Evolutionary conservation across 768 basidiomycete species (phyloP).

Genomic region (Tephrocybe sp.): DNA sequence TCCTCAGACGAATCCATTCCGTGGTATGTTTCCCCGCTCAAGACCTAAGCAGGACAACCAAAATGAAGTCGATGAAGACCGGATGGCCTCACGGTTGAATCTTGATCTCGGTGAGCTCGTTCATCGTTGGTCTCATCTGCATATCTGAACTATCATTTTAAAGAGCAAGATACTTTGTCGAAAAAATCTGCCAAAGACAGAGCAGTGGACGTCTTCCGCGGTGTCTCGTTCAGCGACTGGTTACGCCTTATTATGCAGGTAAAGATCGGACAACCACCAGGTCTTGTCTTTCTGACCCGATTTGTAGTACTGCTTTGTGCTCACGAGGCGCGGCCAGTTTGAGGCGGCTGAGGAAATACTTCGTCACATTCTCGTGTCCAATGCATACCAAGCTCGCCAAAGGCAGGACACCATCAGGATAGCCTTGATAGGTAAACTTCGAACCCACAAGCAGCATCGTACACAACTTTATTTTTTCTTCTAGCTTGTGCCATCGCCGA

Average conservation of each 20-base stretch:
- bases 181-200: slow-evolving; percentile 46
- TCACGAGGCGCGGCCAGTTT: slow-evolving; percentile 63
- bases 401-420: slow-evolving; percentile 74
- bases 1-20: slow-evolving; percentile 51
- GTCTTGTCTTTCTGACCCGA: background rate
- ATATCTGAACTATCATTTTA: background rate
- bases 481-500: slow-evolving; percentile 74
- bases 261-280: too few relatives aligned
- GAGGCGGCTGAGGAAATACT: slow-evolving; percentile 74
- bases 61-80: slow-evolving; percentile 63
- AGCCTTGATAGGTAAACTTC: slow-evolving; percentile 75
- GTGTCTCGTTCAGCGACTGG: slow-evolving; percentile 85
- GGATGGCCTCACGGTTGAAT: slow-evolving; percentile 76
- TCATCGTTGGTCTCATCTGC: background rate
- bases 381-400: slow-evolving; percentile 62
- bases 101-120: slow-evolving; percentile 61
- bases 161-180: slow-evolving; percentile 58
- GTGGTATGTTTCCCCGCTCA: slow-evolving; percentile 66
- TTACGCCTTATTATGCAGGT: slow-evolving; percentile 85
- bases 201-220: slow-evolving; percentile 72
- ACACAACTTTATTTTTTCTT: slow-evolving; percentile 1
- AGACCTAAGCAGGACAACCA: slow-evolving; percentile 36
- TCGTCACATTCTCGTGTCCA: slow-evolving; percentile 72
- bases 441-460: too few relatives aligned
- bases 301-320: slow-evolving; percentile 70